These are phyloP conservation scores for Penicillium simplicissimum DNA, from an alignment of 495 filamentous ascomycete species.

Conservation along the genomic window DNA sequence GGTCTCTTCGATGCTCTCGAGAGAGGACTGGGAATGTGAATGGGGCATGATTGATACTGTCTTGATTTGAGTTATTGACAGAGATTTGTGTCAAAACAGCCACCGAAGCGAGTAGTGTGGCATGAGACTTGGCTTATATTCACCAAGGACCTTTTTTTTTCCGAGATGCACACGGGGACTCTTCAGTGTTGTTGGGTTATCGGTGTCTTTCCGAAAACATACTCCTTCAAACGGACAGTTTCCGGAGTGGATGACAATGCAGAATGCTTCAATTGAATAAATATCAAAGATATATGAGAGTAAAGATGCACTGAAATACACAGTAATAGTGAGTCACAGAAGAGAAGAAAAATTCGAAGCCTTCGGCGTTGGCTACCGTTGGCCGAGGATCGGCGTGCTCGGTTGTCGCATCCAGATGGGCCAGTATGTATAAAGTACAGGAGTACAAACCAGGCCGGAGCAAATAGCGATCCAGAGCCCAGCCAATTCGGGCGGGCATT, in stretches of 20 bases:
- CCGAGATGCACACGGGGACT: background rate
- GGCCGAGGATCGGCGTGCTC: conserved; percentile 26
- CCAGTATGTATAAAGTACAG: background rate
- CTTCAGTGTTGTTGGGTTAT: background rate
- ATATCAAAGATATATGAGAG: background rate
- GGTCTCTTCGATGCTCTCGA: conserved; percentile 20
- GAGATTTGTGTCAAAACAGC: background rate
- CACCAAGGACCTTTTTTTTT: background rate
- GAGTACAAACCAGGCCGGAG: background rate
- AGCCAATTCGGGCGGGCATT: background rate
- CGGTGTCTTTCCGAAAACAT: conserved; percentile 16
- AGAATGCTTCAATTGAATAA: conserved; percentile 16
- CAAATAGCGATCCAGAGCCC: conserved; percentile 4
- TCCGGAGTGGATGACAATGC: background rate
- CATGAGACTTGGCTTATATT: background rate
- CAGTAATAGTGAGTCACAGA: conserved; percentile 21
- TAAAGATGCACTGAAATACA: conserved; percentile 2
- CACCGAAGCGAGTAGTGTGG: background rate
- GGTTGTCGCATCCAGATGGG: conserved; percentile 7
- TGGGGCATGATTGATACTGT: conserved; percentile 17
- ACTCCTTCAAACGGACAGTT: background rate
- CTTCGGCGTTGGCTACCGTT: conserved; percentile 19
- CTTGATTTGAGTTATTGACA: background rate
- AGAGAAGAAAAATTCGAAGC: conserved; percentile 12
- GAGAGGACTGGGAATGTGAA: conserved; percentile 17